Conservation (phyloP, 257 asterid species). For the Solanum megistacrolobum region DNA sequence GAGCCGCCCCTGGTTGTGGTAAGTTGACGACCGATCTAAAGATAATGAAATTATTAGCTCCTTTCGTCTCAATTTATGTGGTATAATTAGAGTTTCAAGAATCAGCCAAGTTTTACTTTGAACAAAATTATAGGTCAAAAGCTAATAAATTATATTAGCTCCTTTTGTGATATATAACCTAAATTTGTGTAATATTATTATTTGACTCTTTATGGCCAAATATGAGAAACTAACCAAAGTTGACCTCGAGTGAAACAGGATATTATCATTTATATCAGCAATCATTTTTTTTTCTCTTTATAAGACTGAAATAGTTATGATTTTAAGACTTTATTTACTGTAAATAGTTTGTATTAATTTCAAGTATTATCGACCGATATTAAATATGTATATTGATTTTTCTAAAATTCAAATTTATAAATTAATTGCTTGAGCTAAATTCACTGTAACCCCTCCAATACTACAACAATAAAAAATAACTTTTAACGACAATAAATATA, state of each 20-base stretch:
- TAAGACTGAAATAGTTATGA: background rate
- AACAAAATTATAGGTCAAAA: no score
- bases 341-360: no score
- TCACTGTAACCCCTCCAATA: background rate
- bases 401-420: background rate
- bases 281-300: background rate
- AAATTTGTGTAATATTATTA: background rate
- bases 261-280: background rate
- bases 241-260: background rate
- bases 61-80: no score
- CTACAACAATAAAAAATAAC: no score
- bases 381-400: no score
- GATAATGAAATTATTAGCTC: background rate
- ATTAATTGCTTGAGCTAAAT: background rate
- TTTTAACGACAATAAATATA: no score
- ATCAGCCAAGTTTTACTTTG: background rate
- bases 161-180: no score
- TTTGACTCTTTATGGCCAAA: background rate
- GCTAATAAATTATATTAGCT: no score
- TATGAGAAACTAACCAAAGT: background rate
- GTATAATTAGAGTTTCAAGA: rapidly evolving
- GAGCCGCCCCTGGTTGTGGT: background rate
- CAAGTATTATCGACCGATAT: no score
- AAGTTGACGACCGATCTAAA: background rate
- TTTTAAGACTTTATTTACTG: background rate